phyloP scores from a whole-genome alignment of 345 rosid genomes.

The Camelina laxa region DNA sequence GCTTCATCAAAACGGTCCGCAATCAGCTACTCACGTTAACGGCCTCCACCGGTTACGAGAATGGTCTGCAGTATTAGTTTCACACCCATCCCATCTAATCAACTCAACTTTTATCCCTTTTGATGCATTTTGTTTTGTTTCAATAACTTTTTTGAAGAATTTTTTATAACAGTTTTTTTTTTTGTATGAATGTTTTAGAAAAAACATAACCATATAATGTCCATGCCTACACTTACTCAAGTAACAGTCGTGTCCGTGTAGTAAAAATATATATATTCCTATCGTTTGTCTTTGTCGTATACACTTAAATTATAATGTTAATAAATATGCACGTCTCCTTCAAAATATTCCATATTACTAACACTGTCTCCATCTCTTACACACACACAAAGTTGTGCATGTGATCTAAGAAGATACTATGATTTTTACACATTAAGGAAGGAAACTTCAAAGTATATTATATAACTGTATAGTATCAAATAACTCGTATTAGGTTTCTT shows the following conservation, averaged over 20 bases:
- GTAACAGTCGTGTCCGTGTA: background rate
- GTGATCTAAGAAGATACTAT: background rate
- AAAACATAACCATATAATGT: background rate
- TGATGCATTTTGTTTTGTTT: no score
- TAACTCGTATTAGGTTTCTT: background rate
- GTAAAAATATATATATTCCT: background rate
- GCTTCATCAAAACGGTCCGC: no score
- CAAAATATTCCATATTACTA: conserved; percentile 3
- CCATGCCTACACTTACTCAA: background rate
- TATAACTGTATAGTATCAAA: background rate
- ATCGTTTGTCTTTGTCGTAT: conserved; percentile 6
- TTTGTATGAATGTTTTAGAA: no score
- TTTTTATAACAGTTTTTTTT: no score
- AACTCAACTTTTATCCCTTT: no score
- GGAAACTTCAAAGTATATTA: background rate
- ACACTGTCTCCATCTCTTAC: background rate
- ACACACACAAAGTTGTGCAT: background rate
- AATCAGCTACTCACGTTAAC: no score
- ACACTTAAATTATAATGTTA: conserved; percentile 8
- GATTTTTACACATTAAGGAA: background rate
- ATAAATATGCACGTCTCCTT: conserved; percentile 20
- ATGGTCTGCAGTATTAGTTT: no score
- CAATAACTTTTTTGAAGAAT: no score
- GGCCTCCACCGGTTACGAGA: no score
- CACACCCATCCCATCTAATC: no score